These are phyloP conservation scores for Spathaspora sp. DNA, from an alignment of 805 yeast genomes.

Conservation along the genomic window DNA sequence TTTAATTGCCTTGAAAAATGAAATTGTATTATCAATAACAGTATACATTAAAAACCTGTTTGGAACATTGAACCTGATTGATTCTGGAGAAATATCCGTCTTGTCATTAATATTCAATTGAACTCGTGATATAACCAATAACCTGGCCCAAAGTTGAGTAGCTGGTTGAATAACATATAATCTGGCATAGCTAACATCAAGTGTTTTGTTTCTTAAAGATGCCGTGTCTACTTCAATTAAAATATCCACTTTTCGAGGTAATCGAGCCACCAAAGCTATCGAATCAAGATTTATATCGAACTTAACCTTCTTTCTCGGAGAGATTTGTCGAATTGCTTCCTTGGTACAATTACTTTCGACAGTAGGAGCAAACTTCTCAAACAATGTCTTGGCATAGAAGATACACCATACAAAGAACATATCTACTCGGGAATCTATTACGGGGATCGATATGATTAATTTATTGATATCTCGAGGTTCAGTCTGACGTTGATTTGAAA, in stretches of 20 bases:
- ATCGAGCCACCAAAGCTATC: constrained; percentile 34
- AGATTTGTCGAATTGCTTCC: constrained; percentile 18
- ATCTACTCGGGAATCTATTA: constrained; percentile 35
- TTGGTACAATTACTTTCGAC: constrained; percentile 23
- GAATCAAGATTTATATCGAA: constrained; percentile 30
- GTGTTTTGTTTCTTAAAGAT: constrained; percentile 22
- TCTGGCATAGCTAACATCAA: constrained; percentile 34
- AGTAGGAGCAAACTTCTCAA: constrained; percentile 31
- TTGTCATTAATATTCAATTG: constrained; percentile 12
- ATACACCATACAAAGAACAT: constrained; percentile 40
- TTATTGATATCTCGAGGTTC: constrained; percentile 21
- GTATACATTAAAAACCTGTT: constrained; percentile 70
- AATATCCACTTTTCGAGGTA: constrained; percentile 46
- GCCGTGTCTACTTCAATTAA: constrained; percentile 43
- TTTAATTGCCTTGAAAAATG: constrained; percentile 60
- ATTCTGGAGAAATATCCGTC: constrained; percentile 21
- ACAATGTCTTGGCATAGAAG: constrained; percentile 33
- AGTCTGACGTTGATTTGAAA: constrained; percentile 18
- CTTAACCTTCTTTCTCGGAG: constrained; percentile 18
- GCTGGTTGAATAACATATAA: constrained; percentile 50
- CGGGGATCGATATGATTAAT: constrained; percentile 28
- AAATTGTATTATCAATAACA: constrained; percentile 74
- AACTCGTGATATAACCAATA: constrained; percentile 28
- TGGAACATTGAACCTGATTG: constrained; percentile 59
- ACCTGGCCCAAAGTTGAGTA: constrained; percentile 39